Percentiles rank a stretch among this genome's conserved stretches.
These are phyloP conservation scores for Coprinellus micaceus DNA, from an alignment of 768 basidiomycete genomes.

Conservation along the genomic window DNA sequence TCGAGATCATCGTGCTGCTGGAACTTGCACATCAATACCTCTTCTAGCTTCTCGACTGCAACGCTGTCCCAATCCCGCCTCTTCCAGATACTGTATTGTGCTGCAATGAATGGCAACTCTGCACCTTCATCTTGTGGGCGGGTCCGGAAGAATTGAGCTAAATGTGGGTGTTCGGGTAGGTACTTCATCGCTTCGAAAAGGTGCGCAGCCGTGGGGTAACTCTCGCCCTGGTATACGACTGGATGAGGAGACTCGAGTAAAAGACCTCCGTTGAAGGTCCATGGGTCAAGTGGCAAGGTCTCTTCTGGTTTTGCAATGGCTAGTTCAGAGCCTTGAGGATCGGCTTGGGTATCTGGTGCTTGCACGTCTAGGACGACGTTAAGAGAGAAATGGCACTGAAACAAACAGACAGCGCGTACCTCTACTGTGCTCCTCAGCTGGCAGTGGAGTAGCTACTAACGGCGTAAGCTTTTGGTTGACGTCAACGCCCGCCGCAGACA, in stretches of 20 bases:
- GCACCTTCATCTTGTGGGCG: not conserved
- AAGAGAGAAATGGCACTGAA: too few species aligned
- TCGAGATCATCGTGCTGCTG: not conserved
- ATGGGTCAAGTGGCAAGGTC: too few species aligned
- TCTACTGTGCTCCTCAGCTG: too few species aligned
- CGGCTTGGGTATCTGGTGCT: too few species aligned
- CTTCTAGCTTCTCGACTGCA: not conserved
- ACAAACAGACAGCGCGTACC: too few species aligned
- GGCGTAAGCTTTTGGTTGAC: too few species aligned
- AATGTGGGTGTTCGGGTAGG: not conserved
- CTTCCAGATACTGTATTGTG: not conserved
- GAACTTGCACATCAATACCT: not conserved
- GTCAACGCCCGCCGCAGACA: not conserved
- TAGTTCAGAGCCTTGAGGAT: too few species aligned
- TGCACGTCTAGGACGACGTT: too few species aligned
- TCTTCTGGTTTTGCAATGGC: too few species aligned
- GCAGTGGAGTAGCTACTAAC: too few species aligned
- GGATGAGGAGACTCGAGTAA: not conserved
- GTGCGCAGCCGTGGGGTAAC: not conserved
- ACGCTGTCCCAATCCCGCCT: not conserved
- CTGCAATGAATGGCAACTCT: not conserved
- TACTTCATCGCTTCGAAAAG: not conserved
- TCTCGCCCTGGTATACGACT: not conserved
- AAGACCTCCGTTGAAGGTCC: not conserved
- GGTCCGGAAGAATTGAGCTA: not conserved